Base-by-base conservation (phyloP, 305 asterid genomes). In the Withania somnifera region DNA sequence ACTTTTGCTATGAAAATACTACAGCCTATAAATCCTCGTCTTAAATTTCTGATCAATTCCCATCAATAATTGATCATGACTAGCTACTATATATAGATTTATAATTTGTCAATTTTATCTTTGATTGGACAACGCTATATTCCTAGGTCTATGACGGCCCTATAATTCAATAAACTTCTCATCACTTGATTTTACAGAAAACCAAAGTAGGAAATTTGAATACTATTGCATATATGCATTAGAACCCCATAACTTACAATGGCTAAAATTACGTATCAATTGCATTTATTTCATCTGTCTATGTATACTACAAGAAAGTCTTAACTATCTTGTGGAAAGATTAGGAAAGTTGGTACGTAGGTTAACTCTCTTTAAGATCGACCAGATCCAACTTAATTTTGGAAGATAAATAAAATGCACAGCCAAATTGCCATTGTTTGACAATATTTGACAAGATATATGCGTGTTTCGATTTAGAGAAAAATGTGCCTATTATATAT, bases 131-230 rank as follows among this genome's bases (percentile, higher is more conserved):
- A 26, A 75, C 45, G n/a, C 61, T 75, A 36, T 75, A 75, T 50
- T 28, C 47, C 80, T 32, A 50, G 47, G 28, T 15, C 80, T 75
- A 50, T 63, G 28, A 50, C 61, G 0, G 61, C 80, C 80, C 63
- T 75, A 75, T 28, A 51, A 75, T 75, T 28, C 63, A 75, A 75
- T 61, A 75, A 75, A 75, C 61, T 75, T 28, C 80, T 75, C 6
- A 50, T 50, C 11, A 28, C n/a, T n/a, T n/a, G n/a, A n/a, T n/a
- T n/a, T n/a, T n/a, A n/a, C n/a, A n/a, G n/a, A n/a, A n/a, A n/a
- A 2, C 22, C 42, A 47, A 26, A 24, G 17, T 50, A 52, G 58
- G 80, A 28, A 9, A 50, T 50, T 47, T 50, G 80, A 50, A 6
- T 75, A 28, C 60, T 17, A 15, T 68, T 2, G n/a, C 34, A 68